These are phyloP conservation scores for Tolypocladium ovalisporum DNA, from an alignment of 2,329 filamentous ascomycete genomes.

Conservation along the genomic window DNA sequence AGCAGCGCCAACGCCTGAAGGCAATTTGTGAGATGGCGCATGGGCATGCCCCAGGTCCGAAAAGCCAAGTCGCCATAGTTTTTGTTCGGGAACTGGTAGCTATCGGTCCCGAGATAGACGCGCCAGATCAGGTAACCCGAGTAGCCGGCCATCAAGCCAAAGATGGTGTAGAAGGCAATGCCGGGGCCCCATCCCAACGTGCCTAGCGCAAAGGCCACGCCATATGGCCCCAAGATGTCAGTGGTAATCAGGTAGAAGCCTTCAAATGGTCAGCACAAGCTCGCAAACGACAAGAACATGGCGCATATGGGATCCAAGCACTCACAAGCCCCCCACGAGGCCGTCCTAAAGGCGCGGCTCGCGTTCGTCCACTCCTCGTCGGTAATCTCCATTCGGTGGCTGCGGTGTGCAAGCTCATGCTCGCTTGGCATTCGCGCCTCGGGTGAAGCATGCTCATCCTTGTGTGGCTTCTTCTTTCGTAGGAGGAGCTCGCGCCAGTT, in stretches of 20 bases:
- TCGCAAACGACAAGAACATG: background rate
- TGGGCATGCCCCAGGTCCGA: slow-evolving; percentile 31
- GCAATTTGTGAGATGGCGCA: slow-evolving; percentile 35
- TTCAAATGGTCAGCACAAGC: background rate
- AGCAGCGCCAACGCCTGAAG: slow-evolving; percentile 36
- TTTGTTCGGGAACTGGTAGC: slow-evolving; percentile 30
- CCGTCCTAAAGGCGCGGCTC: slow-evolving; percentile 6
- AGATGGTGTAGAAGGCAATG: slow-evolving; percentile 32
- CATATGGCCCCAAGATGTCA: slow-evolving; percentile 6
- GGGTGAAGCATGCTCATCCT: background rate
- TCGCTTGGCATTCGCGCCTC: background rate
- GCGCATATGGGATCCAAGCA: background rate
- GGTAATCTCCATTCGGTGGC: slow-evolving; percentile 6
- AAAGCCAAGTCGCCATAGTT: slow-evolving; percentile 38
- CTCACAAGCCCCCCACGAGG: slow-evolving; percentile 2
- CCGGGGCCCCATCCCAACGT: slow-evolving; percentile 21
- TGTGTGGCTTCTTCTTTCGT: background rate
- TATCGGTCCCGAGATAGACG: slow-evolving; percentile 24
- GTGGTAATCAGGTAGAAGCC: slow-evolving; percentile 8
- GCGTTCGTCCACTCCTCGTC: slow-evolving; percentile 35
- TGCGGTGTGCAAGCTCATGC: background rate
- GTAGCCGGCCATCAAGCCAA: slow-evolving; percentile 22
- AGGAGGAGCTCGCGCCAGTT: slow-evolving; percentile 3
- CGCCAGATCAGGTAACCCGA: slow-evolving; percentile 36
- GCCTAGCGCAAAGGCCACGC: slow-evolving; percentile 5